Evolutionary conservation across 1,284 basidiomycete genomes (phyloP).

Genomic region (Prillingera fragicola): DNA sequence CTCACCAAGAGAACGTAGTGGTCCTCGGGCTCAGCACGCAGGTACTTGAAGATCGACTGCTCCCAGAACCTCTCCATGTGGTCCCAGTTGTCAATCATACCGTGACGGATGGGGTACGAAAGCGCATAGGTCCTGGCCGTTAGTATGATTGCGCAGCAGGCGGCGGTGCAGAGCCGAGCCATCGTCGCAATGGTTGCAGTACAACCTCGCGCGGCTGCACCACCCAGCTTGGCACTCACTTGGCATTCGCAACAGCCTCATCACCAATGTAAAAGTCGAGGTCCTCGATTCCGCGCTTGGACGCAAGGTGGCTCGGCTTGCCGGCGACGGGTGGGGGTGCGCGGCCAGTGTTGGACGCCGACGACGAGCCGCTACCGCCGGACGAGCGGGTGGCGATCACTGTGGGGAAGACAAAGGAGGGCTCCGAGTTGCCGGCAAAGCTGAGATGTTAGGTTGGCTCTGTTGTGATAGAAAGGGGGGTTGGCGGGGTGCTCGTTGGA

Average conservation of each 20-base stretch:
- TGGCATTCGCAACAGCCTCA: conserved; percentile 90
- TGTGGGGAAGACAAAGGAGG: conserved; percentile 96
- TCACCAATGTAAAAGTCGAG: conserved; percentile 99
- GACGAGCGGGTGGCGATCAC: conserved; percentile 74
- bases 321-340: conserved; percentile 54
- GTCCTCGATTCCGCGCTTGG: conserved; percentile 96
- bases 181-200: not conserved
- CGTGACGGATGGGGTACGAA: conserved; percentile 95
- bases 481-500: not conserved
- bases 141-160: not conserved
- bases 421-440: conserved; percentile 97
- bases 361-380: conserved; percentile 53
- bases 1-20: conserved; percentile 94
- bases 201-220: not conserved
- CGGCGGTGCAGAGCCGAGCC: not conserved
- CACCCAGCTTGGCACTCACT: conserved; percentile 47
- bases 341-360: conserved; percentile 30
- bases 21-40: conserved; percentile 97
- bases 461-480: not conserved
- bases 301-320: conserved; percentile 88
- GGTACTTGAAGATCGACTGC: conserved; percentile 99
- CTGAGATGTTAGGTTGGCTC: conserved; percentile 49
- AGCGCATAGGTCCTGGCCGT: conserved; percentile 73
- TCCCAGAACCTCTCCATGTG: conserved; percentile 99
- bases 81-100: conserved; percentile 99